A percentile compares a stretch with the other conserved stretches of the same genome.
phyloP scores from a whole-genome alignment of 352 stramenopile species.

The Globisporangium carolinianum region DNA sequence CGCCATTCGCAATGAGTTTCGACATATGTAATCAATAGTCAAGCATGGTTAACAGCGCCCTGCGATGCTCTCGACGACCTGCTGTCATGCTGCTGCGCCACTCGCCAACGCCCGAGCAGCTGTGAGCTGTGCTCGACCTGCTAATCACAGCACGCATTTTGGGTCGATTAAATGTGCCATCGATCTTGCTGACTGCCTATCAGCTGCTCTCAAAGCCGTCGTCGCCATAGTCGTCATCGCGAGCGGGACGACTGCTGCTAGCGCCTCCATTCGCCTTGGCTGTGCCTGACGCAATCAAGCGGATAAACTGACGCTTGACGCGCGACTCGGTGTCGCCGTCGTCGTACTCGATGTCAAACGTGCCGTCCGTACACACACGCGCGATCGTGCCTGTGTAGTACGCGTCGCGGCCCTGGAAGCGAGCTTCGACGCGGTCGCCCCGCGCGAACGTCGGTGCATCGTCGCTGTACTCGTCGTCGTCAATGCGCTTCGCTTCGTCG shows the following conservation, averaged over 20 bases:
- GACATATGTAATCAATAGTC: no score
- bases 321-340: slow-evolving; percentile 62
- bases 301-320: slow-evolving; percentile 40
- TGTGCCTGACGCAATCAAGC: slow-evolving; percentile 1
- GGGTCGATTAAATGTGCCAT: no score
- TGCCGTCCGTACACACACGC: slow-evolving; percentile 40
- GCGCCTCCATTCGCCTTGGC: neutral
- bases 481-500: slow-evolving; percentile 13
- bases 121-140: slow-evolving; percentile 37
- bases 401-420: slow-evolving; percentile 40
- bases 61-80: slow-evolving; percentile 40
- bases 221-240: slow-evolving; percentile 36
- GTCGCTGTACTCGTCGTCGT: slow-evolving; percentile 20
- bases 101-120: slow-evolving; percentile 46
- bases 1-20: no score
- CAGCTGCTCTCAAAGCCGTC: slow-evolving; percentile 58
- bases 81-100: slow-evolving; percentile 84
- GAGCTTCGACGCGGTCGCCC: slow-evolving; percentile 52
- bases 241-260: slow-evolving; percentile 1
- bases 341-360: slow-evolving; percentile 63
- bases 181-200: neutral
- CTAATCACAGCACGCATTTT: no score
- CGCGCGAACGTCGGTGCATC: slow-evolving; percentile 46
- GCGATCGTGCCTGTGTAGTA: slow-evolving; percentile 50
- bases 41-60: no score